Base-by-base conservation (phyloP, 139 green algal genomes). In the Chlorella sp. region DNA sequence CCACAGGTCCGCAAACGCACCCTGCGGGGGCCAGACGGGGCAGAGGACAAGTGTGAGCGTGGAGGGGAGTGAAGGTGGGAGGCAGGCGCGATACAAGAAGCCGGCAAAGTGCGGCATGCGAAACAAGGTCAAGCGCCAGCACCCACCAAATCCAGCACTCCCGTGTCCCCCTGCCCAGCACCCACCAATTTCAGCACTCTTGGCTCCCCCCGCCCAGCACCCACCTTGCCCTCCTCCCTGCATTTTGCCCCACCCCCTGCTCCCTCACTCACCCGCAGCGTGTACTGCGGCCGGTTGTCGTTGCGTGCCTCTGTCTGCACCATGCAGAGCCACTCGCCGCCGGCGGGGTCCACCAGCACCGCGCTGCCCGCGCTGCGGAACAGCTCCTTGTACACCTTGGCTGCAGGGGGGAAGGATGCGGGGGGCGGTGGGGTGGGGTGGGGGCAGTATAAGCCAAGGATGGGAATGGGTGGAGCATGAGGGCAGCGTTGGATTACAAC, bases 321-420 rank as follows among this genome's bases (percentile, higher is more conserved):
- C 60, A 82, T 15, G 88, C 88, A 92, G 22, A 69, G n/a, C 37
- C 78, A 86, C 37, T 90, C 61, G 32, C 18, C 37, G 26, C 91
- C 91, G 1, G 48, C 3, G 48, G 32, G 24, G 53, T 93, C 91
- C 39, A 92, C 68, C 7, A 93, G 61, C 34, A 84, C 61, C 28
- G 85, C 88, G 28, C 11, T 53, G n/a, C 73, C 15, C 12, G 32
- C 36, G 80, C 84, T 85, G 21, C 78, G 48, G 32, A 93, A 93
- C 69, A 93, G 83, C 61, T 93, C 91, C 68, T 89, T 84, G 73
- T 86, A 90, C 61, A 93, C 91, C 81, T 90, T 90, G 90, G 76
- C 91, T 93, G 87, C 87, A 77, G 36, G 37, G 7, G 15, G 68
- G 24, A 18, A 3, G 24, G 40, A 9, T n/a, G 75, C 36, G 75